phyloP scores from a whole-genome alignment of 2,329 filamentous ascomycete species.

The Alternaria ventricosa region DNA sequence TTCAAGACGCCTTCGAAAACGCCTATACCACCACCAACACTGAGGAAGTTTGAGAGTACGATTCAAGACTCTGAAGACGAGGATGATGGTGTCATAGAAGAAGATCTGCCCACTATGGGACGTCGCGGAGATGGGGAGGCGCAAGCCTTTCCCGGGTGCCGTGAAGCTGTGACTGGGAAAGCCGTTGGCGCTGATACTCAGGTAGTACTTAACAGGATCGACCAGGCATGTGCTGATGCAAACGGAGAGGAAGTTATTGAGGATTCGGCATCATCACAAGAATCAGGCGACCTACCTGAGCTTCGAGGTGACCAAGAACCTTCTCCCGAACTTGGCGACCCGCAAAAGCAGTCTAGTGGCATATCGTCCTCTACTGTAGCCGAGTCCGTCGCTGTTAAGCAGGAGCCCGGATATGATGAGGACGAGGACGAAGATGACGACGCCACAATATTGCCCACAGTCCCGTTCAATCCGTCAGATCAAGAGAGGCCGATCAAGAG shows the following conservation, averaged over 20 bases:
- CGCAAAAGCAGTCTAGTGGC: not conserved
- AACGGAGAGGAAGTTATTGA: constrained; percentile 2
- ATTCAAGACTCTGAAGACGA: constrained; percentile 47
- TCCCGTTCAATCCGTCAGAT: not conserved
- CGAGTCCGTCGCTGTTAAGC: not conserved
- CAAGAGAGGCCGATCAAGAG: not conserved
- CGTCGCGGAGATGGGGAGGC: constrained; percentile 5
- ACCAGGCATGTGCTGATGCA: constrained; percentile 30
- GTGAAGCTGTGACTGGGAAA: not conserved
- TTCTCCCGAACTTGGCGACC: constrained; percentile 32
- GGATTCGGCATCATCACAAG: constrained; percentile 12
- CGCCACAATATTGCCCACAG: not conserved
- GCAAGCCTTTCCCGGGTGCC: constrained; percentile 1
- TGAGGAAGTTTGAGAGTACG: constrained; percentile 36
- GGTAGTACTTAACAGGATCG: constrained; percentile 33
- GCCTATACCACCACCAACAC: constrained; percentile 16
- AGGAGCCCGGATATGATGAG: not conserved
- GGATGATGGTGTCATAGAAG: constrained; percentile 30
- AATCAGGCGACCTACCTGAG: not conserved
- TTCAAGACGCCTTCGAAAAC: constrained; percentile 26
- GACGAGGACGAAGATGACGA: not conserved
- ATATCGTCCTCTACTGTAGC: not conserved
- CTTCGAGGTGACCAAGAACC: not conserved
- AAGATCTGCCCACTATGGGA: constrained; percentile 9
- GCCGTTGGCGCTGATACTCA: constrained; percentile 35